Conservation (phyloP, 345 rosid species). For the Viola odorata region DNA sequence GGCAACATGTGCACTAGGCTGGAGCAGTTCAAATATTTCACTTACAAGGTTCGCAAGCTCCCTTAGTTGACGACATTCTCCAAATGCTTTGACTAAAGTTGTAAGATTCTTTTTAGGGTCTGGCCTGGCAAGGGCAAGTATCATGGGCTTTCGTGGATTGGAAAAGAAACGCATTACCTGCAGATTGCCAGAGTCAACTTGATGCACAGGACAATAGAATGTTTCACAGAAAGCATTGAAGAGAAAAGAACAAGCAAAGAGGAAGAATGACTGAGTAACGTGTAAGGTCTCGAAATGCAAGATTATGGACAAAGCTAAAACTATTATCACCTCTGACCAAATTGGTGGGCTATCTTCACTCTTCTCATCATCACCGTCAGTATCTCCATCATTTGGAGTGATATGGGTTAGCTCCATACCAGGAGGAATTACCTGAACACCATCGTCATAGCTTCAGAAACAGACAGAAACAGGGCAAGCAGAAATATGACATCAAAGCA, state of each 20-base stretch:
- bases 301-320: no score
- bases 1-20: no score
- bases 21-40: background rate
- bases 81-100: conserved; percentile 91
- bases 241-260: no score
- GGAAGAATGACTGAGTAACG: no score
- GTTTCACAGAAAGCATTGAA: no score
- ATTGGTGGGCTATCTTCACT: conserved; percentile 77
- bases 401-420: conserved; percentile 97
- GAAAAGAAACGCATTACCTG: conserved; percentile 96
- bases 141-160: conserved; percentile 92
- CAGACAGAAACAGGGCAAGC: background rate
- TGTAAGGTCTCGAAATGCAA: no score
- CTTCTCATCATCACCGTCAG: conserved; percentile 76
- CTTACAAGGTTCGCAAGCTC: conserved; percentile 93
- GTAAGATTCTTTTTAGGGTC: conserved; percentile 97
- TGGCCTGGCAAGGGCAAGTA: conserved; percentile 96
- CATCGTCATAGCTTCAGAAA: background rate
- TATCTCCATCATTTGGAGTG: conserved; percentile 79
- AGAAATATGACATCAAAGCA: conserved; percentile 3
- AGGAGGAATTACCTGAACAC: conserved; percentile 76
- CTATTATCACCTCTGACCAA: conserved; percentile 69
- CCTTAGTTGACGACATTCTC: conserved; percentile 89
- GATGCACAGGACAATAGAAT: no score
- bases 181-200: no score